Evolutionary conservation across 2,329 filamentous ascomycete species (phyloP), one percentile per base, ranked within the genome.

Genomic region (Diaporthe sp.): DNA sequence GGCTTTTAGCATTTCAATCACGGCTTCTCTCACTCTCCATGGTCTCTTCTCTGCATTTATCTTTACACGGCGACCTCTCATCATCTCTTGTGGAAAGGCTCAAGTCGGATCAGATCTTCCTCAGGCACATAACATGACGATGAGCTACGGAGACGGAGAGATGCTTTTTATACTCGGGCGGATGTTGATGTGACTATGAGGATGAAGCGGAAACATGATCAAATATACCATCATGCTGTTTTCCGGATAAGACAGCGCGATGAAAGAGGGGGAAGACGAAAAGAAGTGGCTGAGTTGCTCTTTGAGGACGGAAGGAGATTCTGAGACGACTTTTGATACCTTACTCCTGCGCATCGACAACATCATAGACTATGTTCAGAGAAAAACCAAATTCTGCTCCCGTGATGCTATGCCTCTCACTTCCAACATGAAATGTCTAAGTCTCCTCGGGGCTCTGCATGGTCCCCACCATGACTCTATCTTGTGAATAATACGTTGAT

Each of bases 311-410:
- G 39, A n/a, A n/a, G 61, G 46, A 51, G 65, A 31, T 70, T 51
- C 70, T 46, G 22, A 74, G 57, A 68, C 34, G 58, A 39, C n/a
- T 72, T 58, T 72, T 67, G 57, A 72, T 46, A 62, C 58, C 44
- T 53, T 53, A 65, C 37, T 59, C 68, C 46, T 75, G 59, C 69
- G 55, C 37, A 67, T 62, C 39, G 49, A 75, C 59, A 57, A 71
- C 59, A 75, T 65, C 69, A 75, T 72, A 75, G 69, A 73, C 74
- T 49, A 42, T 57, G 49, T 75, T 68, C 51, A 59, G 70, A 62
- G 49, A 75, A 73, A 53, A 72, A 9, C 44, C 57, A 51, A 72
- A 67, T 55, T 15, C 42, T 75, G 67, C 58, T 75, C 58, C 34
- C 15, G 34, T 55, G 65, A 55, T 17, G 65, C 46, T 55, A 53